Evolutionary conservation across 352 stramenopile species (phyloP).

Genomic region (Thalassiosira hispida): DNA sequence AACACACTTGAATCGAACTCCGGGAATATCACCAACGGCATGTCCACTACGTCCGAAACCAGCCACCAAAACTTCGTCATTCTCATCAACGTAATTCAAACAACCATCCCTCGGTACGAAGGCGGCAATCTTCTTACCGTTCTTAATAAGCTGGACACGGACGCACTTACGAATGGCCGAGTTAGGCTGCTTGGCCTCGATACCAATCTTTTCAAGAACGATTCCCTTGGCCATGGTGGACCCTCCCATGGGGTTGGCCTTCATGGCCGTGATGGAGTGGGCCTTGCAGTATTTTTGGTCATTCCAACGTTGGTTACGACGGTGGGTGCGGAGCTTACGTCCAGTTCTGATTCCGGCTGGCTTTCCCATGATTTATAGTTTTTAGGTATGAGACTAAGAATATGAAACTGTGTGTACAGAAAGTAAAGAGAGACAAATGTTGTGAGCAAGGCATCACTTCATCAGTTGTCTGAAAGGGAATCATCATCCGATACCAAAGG

Average conservation of each 20-base stretch:
- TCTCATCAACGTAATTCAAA: constrained; percentile 99
- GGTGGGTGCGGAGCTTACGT: constrained; percentile 99
- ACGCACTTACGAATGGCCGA: constrained; percentile 99
- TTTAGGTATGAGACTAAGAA: constrained; percentile 8
- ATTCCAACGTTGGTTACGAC: constrained; percentile 96
- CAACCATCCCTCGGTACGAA: constrained; percentile 99
- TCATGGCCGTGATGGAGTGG: constrained; percentile 99
- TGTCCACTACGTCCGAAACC: constrained; percentile 99
- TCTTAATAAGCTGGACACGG: constrained; percentile 99
- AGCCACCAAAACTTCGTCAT: constrained; percentile 99
- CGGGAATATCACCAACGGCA: constrained; percentile 99
- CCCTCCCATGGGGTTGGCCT: constrained; percentile 99
- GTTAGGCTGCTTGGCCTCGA: constrained; percentile 99
- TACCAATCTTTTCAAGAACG: constrained; percentile 99
- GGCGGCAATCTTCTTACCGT: constrained; percentile 99
- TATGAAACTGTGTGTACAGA: constrained; percentile 15
- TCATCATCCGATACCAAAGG: constrained; percentile 30
- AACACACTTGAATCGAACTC: constrained; percentile 99
- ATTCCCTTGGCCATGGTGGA: constrained; percentile 99
- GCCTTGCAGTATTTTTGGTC: constrained; percentile 98
- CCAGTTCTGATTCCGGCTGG: constrained; percentile 98
- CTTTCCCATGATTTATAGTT: constrained; percentile 90
- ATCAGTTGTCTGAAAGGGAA: constrained; percentile 26
- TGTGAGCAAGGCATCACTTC: constrained; percentile 28
- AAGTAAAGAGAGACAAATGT: constrained; percentile 36